phyloP scores from a whole-genome alignment of 768 basidiomycete species.

The Russula compacta region DNA sequence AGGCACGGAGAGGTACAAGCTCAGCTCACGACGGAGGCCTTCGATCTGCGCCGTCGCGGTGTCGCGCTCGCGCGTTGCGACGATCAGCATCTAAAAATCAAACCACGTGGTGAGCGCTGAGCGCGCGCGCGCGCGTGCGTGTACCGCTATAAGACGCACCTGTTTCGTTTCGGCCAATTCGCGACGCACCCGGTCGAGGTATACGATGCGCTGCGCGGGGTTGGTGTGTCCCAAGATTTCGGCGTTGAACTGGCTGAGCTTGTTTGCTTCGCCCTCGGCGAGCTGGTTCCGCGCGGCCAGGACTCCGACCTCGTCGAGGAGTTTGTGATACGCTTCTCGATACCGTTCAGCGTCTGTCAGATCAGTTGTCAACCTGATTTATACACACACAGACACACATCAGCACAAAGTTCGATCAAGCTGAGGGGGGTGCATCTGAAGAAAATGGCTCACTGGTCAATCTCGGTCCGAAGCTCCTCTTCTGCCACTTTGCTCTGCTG shows the following conservation, averaged over 20 bases:
- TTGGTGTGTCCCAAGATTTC: constrained; percentile 80
- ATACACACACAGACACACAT: background rate
- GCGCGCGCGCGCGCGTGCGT: too few species aligned
- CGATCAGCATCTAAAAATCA: constrained; percentile 24
- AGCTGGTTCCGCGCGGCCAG: constrained; percentile 64
- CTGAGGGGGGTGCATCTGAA: background rate
- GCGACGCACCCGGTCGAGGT: constrained; percentile 73
- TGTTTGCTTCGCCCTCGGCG: constrained; percentile 69
- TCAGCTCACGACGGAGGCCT: constrained; percentile 27
- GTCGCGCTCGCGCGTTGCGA: constrained; percentile 28
- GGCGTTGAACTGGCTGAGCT: constrained; percentile 75
- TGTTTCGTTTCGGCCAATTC: constrained; percentile 78
- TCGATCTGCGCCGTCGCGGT: constrained; percentile 25
- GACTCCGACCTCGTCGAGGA: constrained; percentile 54
- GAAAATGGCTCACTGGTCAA: constrained; percentile 46
- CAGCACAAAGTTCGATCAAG: background rate
- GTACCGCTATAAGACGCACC: constrained; percentile 35
- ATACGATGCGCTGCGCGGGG: constrained; percentile 76
- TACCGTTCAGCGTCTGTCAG: constrained; percentile 54
- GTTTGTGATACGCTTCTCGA: constrained; percentile 59
- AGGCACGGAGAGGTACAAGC: constrained; percentile 30
- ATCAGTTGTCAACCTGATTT: constrained; percentile 38
- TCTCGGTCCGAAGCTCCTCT: constrained; percentile 56
- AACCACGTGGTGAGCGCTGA: too few species aligned
- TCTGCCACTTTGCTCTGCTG: constrained; percentile 57